Evolutionary conservation across 2,329 filamentous ascomycete genomes (phyloP).

Genomic region (Ceratocystiopsis minuta): DNA sequence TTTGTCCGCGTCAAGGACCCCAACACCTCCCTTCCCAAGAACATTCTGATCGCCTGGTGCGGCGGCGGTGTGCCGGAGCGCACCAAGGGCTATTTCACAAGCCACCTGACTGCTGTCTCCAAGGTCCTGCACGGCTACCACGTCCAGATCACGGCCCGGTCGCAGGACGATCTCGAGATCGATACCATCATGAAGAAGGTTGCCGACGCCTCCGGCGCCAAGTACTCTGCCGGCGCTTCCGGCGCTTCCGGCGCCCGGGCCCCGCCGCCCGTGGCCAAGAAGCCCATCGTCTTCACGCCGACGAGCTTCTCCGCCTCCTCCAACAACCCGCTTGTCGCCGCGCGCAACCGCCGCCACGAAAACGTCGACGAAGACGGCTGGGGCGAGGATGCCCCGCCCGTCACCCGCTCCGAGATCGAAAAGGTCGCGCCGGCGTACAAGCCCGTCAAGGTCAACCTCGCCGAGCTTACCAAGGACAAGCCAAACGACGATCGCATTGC

Average conservation of each 20-base stretch:
- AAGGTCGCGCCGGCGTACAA: constrained; percentile 88
- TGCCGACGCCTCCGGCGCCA: constrained; percentile 81
- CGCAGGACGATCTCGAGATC: constrained; percentile 72
- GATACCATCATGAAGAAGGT: constrained; percentile 86
- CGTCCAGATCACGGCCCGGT: constrained; percentile 89
- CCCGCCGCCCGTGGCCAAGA: constrained; percentile 61
- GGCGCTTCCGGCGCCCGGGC: constrained; percentile 21
- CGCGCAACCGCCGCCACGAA: constrained; percentile 40
- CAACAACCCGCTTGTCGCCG: constrained; percentile 50
- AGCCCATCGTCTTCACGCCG: constrained; percentile 71
- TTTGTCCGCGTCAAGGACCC: constrained; percentile 94
- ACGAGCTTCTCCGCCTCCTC: constrained; percentile 33
- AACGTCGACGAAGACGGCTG: constrained; percentile 73
- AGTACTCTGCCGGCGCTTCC: constrained; percentile 56
- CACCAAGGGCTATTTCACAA: constrained; percentile 97
- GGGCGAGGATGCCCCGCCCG: constrained; percentile 83
- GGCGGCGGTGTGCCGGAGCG: constrained; percentile 95
- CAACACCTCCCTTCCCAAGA: constrained; percentile 77
- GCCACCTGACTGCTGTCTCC: constrained; percentile 73
- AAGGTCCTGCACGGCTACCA: constrained; percentile 95
- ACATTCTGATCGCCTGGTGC: constrained; percentile 88
- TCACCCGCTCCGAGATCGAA: constrained; percentile 72
- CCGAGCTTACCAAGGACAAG: constrained; percentile 57
- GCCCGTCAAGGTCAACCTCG: constrained; percentile 88
- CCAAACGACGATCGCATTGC: constrained; percentile 42